Conservation (phyloP, 768 basidiomycete genomes). For the Hericium rajendrae region DNA sequence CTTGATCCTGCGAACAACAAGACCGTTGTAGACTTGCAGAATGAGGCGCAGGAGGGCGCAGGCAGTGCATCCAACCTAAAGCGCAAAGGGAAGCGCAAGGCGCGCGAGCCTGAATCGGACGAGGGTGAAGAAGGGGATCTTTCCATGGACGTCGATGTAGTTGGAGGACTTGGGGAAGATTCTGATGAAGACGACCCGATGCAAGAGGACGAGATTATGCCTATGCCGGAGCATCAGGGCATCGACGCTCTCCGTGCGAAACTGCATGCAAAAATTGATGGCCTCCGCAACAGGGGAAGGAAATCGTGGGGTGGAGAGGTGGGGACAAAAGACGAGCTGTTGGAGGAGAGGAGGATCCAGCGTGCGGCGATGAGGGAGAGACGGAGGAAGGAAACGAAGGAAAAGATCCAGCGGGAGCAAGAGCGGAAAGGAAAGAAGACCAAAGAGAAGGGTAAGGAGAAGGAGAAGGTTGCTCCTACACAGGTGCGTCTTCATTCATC, state of each 20-base stretch:
- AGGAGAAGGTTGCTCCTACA: slow-evolving; percentile 35
- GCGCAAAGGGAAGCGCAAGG: slow-evolving; percentile 40
- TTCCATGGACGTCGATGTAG: slow-evolving; percentile 26
- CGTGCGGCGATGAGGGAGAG: slow-evolving; percentile 79
- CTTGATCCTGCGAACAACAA: slow-evolving; percentile 91
- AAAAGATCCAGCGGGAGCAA: slow-evolving; percentile 62
- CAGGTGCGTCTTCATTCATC: slow-evolving; percentile 38
- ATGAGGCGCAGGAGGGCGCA: slow-evolving; percentile 6
- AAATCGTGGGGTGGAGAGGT: slow-evolving; percentile 29
- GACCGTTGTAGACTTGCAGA: slow-evolving; percentile 48
- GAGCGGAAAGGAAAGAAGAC: slow-evolving; percentile 45
- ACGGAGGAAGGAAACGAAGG: slow-evolving; percentile 76
- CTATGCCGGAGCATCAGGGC: slow-evolving; percentile 57
- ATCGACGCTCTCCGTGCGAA: slow-evolving; percentile 61
- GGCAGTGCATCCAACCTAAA: slow-evolving; percentile 18
- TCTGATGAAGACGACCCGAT: slow-evolving; percentile 23
- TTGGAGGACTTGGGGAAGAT: slow-evolving; percentile 13
- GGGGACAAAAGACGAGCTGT: slow-evolving; percentile 66
- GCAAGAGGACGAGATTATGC: slow-evolving; percentile 27
- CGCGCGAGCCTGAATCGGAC: slow-evolving; percentile 21
- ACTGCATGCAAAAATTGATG: slow-evolving; percentile 63
- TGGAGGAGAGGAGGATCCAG: slow-evolving; percentile 71
- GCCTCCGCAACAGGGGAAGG: slow-evolving; percentile 39
- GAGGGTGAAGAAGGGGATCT: slow-evolving; percentile 31
- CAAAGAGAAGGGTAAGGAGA: slow-evolving; percentile 34